Evolutionary conservation across 2,329 filamentous ascomycete genomes (phyloP), one percentile per base, ranked within the genome.

Genomic region (Aspergillus proliferans): DNA sequence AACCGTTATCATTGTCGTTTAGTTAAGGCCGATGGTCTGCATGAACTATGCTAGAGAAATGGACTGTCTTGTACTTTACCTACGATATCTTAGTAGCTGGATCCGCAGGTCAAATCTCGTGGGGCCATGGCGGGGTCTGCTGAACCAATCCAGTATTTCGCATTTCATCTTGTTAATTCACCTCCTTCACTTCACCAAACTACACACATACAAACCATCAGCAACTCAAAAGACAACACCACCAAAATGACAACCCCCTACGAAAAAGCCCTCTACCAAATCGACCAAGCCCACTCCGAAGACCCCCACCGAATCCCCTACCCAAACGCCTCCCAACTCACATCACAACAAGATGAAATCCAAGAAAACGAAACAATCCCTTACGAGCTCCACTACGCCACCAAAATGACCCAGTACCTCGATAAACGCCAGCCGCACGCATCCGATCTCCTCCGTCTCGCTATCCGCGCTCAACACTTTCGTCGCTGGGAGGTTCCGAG

Each of bases 401-500:
- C 78, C 45, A 83, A 88, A 68, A 91, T 91, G 85, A 88, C 85
- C 45, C 71, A 74, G 28, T 93, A 87, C 77, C 83, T 95, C 28
- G 64, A 74, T 7, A 70, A 77, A 14, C 81, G 83, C 53, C 70
- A 71, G 7, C 82, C 87, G 0, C 58, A 74, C 24, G 83, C 88
- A 1, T 82, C 85, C 2, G 83, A 84, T 1, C 70, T 80, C 21
- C 76, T 95, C 47, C 82, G 82, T 53, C 76, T 93, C 43, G 89
- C 89, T 15, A 86, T 90, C 56, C 84, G 88, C 56, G 88, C 88
- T 9, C 89, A 94, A 67, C 89, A 95, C 68, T 87, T 94, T 60
- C 81, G 84, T 47, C 83, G 87, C 70, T 95, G 88, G 88, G 87
- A 94, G 69, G 80, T 92, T 1, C 87, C 88, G 0, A 84, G 88